A percentile compares a stretch with the other conserved stretches of the same genome.
Evolutionary conservation across 345 rosid species (phyloP).

Genomic region (Moricandia moricandioides): DNA sequence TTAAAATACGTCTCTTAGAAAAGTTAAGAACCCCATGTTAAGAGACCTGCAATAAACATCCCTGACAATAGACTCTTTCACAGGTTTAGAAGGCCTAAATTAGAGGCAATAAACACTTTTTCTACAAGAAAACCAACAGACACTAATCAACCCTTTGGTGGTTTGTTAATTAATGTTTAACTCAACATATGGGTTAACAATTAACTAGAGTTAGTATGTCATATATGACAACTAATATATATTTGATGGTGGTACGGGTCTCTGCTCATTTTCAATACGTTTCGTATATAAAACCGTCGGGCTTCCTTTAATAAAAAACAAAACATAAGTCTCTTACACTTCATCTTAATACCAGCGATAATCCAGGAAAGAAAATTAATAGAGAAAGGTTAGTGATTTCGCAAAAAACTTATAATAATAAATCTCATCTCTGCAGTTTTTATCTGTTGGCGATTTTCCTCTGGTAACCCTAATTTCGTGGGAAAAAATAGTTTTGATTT

Average conservation of each 20-base stretch:
- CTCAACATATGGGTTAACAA: constrained; percentile 3
- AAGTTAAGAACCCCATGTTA: too few relatives aligned
- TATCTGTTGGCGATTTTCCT: neutral
- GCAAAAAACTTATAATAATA: neutral
- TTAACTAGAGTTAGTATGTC: neutral
- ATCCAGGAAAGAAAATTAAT: neutral
- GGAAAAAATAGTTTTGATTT: neutral
- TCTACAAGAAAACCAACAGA: neutral
- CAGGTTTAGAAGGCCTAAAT: constrained; percentile 28
- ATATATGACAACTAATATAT: neutral
- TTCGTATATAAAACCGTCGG: neutral
- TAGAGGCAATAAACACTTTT: neutral
- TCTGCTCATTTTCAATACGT: neutral
- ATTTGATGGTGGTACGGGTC: neutral
- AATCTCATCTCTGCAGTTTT: neutral
- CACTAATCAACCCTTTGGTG: neutral
- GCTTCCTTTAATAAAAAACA: neutral
- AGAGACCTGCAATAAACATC: too few relatives aligned
- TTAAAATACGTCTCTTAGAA: too few relatives aligned
- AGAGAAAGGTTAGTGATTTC: constrained; percentile 24
- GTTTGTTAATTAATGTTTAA: neutral
- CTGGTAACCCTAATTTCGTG: constrained; percentile 23
- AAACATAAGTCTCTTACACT: neutral
- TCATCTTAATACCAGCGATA: neutral
- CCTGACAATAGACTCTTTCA: constrained; percentile 55